Conservation (phyloP, 2,329 filamentous ascomycete genomes). For the Fusarium avenaceum region DNA sequence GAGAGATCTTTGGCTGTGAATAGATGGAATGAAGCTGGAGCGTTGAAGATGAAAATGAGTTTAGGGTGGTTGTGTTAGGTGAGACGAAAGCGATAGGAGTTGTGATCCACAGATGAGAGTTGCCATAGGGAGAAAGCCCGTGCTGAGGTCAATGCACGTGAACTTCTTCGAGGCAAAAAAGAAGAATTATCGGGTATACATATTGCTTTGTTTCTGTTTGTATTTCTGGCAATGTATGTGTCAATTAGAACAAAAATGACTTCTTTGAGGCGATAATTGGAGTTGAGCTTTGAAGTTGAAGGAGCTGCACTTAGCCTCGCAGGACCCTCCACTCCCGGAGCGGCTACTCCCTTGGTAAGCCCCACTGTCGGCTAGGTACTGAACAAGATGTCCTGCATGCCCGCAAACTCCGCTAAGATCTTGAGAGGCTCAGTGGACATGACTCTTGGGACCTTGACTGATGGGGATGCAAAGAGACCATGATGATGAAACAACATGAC, state of each 20-base stretch:
- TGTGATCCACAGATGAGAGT: constrained; percentile 20
- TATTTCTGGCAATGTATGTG: neutral
- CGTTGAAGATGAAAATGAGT: constrained; percentile 21
- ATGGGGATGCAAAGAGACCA: neutral
- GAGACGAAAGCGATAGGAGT: constrained; percentile 13
- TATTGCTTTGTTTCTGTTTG: neutral
- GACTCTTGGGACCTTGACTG: neutral
- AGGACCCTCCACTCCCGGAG: constrained; percentile 9
- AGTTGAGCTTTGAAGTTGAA: constrained; percentile 18
- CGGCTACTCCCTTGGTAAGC: constrained; percentile 18
- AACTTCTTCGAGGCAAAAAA: neutral
- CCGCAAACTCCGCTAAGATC: neutral
- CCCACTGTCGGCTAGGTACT: constrained; percentile 11
- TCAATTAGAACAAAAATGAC: neutral
- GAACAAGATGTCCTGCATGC: neutral
- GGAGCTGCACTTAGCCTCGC: constrained; percentile 16
- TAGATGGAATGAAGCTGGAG: constrained; percentile 1
- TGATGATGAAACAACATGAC: neutral
- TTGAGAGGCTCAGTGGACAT: constrained; percentile 16
- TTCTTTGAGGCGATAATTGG: neutral
- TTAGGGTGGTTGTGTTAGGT: constrained; percentile 16
- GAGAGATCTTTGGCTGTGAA: neutral
- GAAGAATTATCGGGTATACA: neutral
- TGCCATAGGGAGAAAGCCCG: constrained; percentile 11
- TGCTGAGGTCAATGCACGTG: constrained; percentile 10